phyloP scores from a whole-genome alignment of 2,329 filamentous ascomycete species.

The Calycina marina region DNA sequence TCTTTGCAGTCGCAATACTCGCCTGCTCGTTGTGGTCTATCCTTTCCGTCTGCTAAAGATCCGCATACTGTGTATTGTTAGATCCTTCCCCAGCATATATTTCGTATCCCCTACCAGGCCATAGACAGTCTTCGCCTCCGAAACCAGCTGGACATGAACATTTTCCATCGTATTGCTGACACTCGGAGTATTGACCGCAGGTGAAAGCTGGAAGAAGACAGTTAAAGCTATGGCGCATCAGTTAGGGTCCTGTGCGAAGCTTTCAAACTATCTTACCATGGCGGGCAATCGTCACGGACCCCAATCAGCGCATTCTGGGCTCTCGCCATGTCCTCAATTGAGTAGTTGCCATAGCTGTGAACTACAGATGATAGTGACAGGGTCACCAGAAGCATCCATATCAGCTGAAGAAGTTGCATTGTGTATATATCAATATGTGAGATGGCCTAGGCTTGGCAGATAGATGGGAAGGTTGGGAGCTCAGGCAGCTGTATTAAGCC shows the following conservation, averaged over 20 bases:
- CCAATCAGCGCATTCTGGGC: slow-evolving; percentile 57
- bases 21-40: slow-evolving; percentile 60
- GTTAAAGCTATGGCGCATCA: slow-evolving; percentile 64
- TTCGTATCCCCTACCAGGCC: slow-evolving; percentile 43
- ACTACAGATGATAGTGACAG: slow-evolving; percentile 28
- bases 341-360: slow-evolving; percentile 38
- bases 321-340: slow-evolving; percentile 43
- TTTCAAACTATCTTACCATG: slow-evolving; percentile 49
- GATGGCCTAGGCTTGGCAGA: no score
- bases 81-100: background rate
- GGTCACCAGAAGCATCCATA: slow-evolving; percentile 14
- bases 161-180: slow-evolving; percentile 81
- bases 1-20: slow-evolving; percentile 73
- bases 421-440: no score
- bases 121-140: slow-evolving; percentile 83
- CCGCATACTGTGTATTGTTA: slow-evolving; percentile 51
- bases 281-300: slow-evolving; percentile 62
- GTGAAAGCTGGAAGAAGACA: slow-evolving; percentile 86
- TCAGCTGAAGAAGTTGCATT: slow-evolving; percentile 16
- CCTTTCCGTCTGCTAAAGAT: slow-evolving; percentile 65
- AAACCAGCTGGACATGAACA: slow-evolving; percentile 87
- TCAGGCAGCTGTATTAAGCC: no score
- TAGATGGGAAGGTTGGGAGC: slow-evolving; percentile 6
- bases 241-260: no score
- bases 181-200: slow-evolving; percentile 81